Evolutionary conservation across 768 basidiomycete species (phyloP), one percentile per base, ranked within the genome.

Genomic region (Serendipita sp.): DNA sequence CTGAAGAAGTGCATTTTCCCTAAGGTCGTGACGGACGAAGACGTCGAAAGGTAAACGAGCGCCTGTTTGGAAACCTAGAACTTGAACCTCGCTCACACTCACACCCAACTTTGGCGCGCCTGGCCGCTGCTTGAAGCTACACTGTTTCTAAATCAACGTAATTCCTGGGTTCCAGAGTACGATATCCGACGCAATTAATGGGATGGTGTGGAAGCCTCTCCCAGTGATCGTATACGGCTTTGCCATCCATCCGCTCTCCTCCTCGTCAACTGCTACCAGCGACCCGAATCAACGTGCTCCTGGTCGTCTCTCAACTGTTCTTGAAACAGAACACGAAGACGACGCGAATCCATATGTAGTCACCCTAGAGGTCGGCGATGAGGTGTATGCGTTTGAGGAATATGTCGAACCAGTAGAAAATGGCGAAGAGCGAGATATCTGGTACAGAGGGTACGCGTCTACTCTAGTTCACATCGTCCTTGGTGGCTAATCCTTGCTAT

Each of bases 381-480:
- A 97, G 72, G 85, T 98, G 38, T 97, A 97, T 75, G 92, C 93
- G 16, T 97, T 97, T 71, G 95, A 98, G 76, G 86, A 86, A 72
- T 94, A 92, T 73, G 56, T 60, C 28, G 56, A 30, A n/a, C 16
- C 28, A 28, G 85, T 80, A 0, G 86, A 87, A 10, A 78, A 78
- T 62, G 80, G 77, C 65, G 88, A 86, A 71, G 88, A 89, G 63
- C 88, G 89, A 64, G 86, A 86, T 18, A 74, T 84, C 15, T 98
- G 95, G 95, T 97, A 92, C 75, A 80, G 95, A 77, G 95, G 95
- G 89, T 96, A 73, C 74, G 89, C 83, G 66, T 68, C 63, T 35
- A 68, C 66, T 30, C 15, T 63, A 64, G 37, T 64, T 46, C 66
- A 64, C 46, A 8, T 34, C 48, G 48, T 34, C 8, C 16, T 34